Evolutionary conservation across 2,329 filamentous ascomycete species (phyloP).

Genomic region (Phialophora expanda): DNA sequence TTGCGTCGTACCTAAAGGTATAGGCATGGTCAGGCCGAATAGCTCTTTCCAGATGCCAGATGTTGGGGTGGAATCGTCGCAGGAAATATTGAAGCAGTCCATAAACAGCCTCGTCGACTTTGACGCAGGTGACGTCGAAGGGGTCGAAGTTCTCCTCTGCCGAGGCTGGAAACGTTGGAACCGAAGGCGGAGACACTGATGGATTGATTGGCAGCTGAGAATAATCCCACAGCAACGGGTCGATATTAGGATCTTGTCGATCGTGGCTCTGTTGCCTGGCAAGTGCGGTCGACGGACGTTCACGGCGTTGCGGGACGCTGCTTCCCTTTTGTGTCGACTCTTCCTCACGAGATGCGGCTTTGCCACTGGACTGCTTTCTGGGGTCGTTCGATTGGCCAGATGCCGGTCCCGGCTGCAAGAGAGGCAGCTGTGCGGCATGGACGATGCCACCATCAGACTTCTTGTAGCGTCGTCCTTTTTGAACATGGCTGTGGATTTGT

Average conservation of each 20-base stretch:
- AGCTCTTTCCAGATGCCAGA: constrained; percentile 31
- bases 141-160: constrained; percentile 28
- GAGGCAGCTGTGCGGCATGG: constrained; percentile 9
- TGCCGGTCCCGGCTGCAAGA: constrained; percentile 4
- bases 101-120: constrained; percentile 23
- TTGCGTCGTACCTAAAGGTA: constrained; percentile 25
- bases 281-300: not conserved
- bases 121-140: constrained; percentile 27
- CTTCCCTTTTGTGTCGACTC: not conserved
- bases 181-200: not conserved
- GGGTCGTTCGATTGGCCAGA: not conserved
- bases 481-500: constrained; percentile 31
- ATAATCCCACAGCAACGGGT: constrained; percentile 21
- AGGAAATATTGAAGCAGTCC: constrained; percentile 32
- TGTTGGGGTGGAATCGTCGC: constrained; percentile 26
- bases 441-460: constrained; percentile 14
- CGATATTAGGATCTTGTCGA: constrained; percentile 11
- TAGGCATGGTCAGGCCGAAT: constrained; percentile 25
- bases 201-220: not conserved
- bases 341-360: not conserved
- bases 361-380: not conserved
- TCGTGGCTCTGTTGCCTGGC: not conserved
- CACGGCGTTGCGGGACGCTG: not conserved
- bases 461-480: constrained; percentile 28
- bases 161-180: constrained; percentile 26